A percentile compares a stretch with the other conserved stretches of the same genome.
Evolutionary conservation across 1,284 basidiomycete species (phyloP).

Genomic region (Rhizoctonia solani): DNA sequence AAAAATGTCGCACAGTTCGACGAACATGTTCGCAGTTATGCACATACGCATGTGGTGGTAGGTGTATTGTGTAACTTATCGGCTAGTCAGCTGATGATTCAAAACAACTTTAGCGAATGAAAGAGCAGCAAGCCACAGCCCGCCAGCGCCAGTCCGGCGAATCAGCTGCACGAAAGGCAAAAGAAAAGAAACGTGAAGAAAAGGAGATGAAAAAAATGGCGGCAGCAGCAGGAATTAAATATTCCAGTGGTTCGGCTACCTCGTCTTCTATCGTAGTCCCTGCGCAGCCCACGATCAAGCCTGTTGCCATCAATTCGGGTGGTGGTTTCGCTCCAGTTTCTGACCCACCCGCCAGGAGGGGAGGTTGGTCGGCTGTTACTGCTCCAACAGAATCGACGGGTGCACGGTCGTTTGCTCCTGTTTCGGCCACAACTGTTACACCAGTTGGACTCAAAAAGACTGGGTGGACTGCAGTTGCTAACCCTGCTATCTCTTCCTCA

Average conservation of each 20-base stretch:
- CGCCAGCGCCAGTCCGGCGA: conserved; percentile 37
- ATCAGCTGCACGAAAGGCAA: conserved; percentile 61
- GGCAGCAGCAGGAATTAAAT: conserved; percentile 73
- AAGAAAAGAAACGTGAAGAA: conserved; percentile 78
- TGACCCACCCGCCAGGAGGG: conserved; percentile 5
- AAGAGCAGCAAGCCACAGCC: conserved; percentile 41
- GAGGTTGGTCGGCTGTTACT: conserved; percentile 34
- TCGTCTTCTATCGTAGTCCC: conserved; percentile 41
- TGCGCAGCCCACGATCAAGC: conserved; percentile 40
- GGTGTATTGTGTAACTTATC: neutral
- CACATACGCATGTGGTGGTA: conserved; percentile 39
- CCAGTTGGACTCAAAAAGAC: conserved; percentile 55
- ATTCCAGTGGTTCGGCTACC: conserved; percentile 53
- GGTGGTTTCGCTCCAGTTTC: conserved; percentile 34
- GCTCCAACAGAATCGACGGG: conserved; percentile 28
- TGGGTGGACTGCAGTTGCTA: conserved; percentile 60
- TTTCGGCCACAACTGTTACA: neutral
- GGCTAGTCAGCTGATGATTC: neutral
- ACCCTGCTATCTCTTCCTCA: conserved; percentile 40
- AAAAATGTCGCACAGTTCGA: conserved; percentile 78
- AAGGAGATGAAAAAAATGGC: conserved; percentile 79
- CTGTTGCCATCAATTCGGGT: conserved; percentile 43
- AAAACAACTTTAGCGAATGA: conserved; percentile 51
- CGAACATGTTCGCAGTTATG: conserved; percentile 55
- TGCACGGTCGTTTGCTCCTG: conserved; percentile 4